These are phyloP conservation scores for Globisporangium radiosum DNA, from an alignment of 352 stramenopile species.

Conservation along the genomic window DNA sequence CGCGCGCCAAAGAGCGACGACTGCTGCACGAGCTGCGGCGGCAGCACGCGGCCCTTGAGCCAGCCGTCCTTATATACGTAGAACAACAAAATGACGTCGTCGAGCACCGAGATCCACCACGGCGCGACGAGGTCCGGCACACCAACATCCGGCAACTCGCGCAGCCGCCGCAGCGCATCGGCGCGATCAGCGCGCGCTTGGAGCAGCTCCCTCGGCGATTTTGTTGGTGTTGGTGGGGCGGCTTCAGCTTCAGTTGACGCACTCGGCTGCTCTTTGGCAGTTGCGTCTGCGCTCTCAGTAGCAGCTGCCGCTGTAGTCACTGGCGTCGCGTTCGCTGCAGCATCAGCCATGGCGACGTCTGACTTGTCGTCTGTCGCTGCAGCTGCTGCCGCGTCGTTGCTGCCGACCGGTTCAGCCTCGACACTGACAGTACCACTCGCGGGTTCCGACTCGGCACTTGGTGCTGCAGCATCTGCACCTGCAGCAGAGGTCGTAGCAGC, in stretches of 20 bases:
- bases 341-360: not conserved
- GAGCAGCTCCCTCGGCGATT: not conserved
- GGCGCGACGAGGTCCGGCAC: slow-evolving; percentile 27
- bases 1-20: slow-evolving; percentile 55
- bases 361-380: not conserved
- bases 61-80: slow-evolving; percentile 67
- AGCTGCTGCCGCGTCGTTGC: not conserved
- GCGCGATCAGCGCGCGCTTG: slow-evolving; percentile 19
- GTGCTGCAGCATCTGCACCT: not conserved
- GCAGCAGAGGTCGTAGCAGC: not conserved
- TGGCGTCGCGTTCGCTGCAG: not conserved
- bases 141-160: slow-evolving; percentile 29
- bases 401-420: not conserved
- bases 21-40: slow-evolving; percentile 26
- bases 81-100: slow-evolving; percentile 70
- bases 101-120: slow-evolving; percentile 75
- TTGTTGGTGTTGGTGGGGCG: not conserved
- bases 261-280: not conserved
- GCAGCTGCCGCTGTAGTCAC: not conserved
- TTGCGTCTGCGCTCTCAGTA: not conserved
- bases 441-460: not conserved
- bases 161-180: slow-evolving; percentile 36
- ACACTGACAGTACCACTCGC: not conserved
- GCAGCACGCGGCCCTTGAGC: slow-evolving; percentile 43
- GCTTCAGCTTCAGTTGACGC: not conserved